Percentiles rank a stretch among this genome's conserved stretches.
Conservation (phyloP, 2,329 filamentous ascomycete species). For the Chaetomium sp. region DNA sequence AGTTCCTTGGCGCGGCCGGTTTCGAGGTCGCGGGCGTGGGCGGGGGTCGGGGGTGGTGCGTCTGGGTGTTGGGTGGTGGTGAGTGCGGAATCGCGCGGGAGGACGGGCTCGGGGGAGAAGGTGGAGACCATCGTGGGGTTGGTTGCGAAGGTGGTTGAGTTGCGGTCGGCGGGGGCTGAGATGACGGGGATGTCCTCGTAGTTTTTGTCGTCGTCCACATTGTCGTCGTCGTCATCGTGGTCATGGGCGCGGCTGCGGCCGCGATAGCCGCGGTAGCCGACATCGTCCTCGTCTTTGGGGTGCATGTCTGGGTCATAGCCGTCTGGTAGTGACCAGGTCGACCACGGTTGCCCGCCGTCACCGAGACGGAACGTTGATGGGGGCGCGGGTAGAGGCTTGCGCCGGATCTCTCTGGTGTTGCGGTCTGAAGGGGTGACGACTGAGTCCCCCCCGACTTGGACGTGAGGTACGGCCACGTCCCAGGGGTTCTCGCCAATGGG, state of each 20-base stretch:
- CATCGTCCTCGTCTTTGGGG: constrained; percentile 24
- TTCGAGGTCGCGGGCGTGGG: constrained; percentile 26
- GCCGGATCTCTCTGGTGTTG: constrained; percentile 21
- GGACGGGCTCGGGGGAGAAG: constrained; percentile 20
- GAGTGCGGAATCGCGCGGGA: background rate
- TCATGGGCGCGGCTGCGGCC: too few relatives aligned
- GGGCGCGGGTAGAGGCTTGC: constrained; percentile 39
- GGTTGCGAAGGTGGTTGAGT: constrained; percentile 12
- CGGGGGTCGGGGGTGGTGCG: background rate
- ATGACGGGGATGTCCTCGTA: background rate
- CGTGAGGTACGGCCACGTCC: constrained; percentile 29
- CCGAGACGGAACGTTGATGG: constrained; percentile 38
- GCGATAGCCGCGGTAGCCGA: too few relatives aligned
- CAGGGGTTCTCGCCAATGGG: constrained; percentile 42
- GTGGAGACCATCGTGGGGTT: constrained; percentile 21
- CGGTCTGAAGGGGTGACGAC: constrained; percentile 16
- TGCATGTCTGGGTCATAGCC: constrained; percentile 25
- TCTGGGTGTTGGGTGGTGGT: background rate
- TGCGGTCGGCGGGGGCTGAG: background rate
- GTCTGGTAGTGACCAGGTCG: constrained; percentile 32
- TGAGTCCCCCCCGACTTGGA: constrained; percentile 20
- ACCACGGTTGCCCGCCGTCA: constrained; percentile 45
- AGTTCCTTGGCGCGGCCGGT: constrained; percentile 36
- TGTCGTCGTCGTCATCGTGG: constrained; percentile 15
- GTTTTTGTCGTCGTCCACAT: background rate